Evolutionary conservation across 345 rosid genomes (phyloP).

Genomic region (Trapa bicornis): DNA sequence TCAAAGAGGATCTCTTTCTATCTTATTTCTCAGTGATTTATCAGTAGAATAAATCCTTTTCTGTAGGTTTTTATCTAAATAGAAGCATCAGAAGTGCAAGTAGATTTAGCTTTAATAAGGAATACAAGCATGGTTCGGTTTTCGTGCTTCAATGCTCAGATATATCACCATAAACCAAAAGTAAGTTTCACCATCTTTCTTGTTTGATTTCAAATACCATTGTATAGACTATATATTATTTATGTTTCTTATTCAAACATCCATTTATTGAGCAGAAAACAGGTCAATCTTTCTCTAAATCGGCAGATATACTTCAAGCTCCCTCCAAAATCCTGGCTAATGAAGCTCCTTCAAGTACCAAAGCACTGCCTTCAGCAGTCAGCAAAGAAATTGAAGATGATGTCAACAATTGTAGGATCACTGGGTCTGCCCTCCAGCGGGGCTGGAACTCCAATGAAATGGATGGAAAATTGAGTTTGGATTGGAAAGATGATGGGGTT

Average conservation of each 20-base stretch:
- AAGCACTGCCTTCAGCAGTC: slow-evolving; percentile 18
- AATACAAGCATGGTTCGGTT: slow-evolving; percentile 61
- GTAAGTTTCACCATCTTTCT: slow-evolving; percentile 20
- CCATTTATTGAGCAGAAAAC: slow-evolving; percentile 22
- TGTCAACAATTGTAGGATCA: slow-evolving; percentile 14
- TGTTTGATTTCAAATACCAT: not conserved
- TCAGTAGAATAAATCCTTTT: slow-evolving; percentile 4
- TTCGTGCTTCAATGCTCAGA: slow-evolving; percentile 69
- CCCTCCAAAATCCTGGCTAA: slow-evolving; percentile 23
- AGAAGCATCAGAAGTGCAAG: not conserved
- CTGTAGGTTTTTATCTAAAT: not conserved
- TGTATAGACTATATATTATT: not conserved
- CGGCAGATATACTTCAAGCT: slow-evolving; percentile 32
- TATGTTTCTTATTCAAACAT: not conserved
- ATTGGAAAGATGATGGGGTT: slow-evolving; percentile 10
- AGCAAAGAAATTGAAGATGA: slow-evolving; percentile 17
- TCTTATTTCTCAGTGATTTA: not conserved
- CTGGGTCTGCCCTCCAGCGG: slow-evolving; percentile 18
- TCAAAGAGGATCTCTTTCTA: slow-evolving; percentile 1
- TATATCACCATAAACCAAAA: slow-evolving; percentile 43
- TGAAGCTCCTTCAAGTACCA: slow-evolving; percentile 20
- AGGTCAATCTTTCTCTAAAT: slow-evolving; percentile 19
- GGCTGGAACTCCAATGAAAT: slow-evolving; percentile 50
- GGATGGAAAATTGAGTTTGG: slow-evolving; percentile 17
- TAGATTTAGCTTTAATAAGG: slow-evolving; percentile 27